Base-by-base conservation (phyloP, 31 red algal genomes). In the Bonnemaisonia californica region DNA sequence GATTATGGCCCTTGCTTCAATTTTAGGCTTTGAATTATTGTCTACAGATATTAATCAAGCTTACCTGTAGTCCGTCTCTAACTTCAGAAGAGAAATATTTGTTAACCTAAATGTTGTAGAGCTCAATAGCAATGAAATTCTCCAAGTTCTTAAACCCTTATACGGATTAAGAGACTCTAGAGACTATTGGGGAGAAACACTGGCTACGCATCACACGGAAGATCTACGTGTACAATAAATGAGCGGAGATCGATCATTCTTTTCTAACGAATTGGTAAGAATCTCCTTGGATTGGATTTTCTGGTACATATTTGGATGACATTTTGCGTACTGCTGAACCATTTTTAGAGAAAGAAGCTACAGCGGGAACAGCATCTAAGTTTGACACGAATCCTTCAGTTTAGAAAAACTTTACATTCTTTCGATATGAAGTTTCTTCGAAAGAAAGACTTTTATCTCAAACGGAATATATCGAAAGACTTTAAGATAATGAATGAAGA, bases 101-200 rank as follows among this genome's bases (percentile, higher is more conserved):
- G 33, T 80, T n/a, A 76, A 57, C 26, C 73, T 63, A 22, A 35
- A 77, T 18, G 26, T 0, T 30, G 18, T 80, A 7, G 75, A 68
- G 28, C 84, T 88, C 19, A 0, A 16, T 0, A 8, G 61, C 5
- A 33, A 41, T 11, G 41, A 80, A 48, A 1, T 88, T 13, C 28
- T 88, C 16, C 75, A 71, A 34, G 41, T 88, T 41, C 19, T 88
- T 2, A 32, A 39, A 0, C 75, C 76, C 5, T 38, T 68, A 23
- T 88, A 88, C 47, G 74, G 64, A 13, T 26, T 88, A 16, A 47
- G 16, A 5, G 62, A 88, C 51, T 57, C 73, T 48, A 76, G 75
- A 40, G 84, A 79, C 55, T 88, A 79, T 48, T 88, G 84, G 84
- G 37, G 45, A 9, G 41, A 62, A 32, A 88, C 63, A 0, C 41